phyloP scores from a whole-genome alignment of 495 filamentous ascomycete genomes.

The Emericellopsis terricola region DNA sequence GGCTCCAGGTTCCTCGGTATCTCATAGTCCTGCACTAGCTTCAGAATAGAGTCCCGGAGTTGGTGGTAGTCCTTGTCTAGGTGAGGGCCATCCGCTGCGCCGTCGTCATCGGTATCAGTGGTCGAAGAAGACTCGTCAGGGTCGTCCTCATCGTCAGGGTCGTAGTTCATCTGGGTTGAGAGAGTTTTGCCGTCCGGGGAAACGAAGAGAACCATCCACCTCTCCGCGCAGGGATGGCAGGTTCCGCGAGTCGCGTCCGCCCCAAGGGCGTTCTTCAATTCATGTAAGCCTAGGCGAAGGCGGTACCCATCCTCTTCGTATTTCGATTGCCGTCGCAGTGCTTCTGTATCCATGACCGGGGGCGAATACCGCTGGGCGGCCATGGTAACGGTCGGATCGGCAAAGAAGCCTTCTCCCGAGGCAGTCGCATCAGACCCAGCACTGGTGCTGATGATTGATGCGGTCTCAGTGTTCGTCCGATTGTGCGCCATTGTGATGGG shows the following conservation, averaged over 20 bases:
- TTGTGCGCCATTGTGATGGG: constrained; percentile 24
- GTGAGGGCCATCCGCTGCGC: constrained; percentile 42
- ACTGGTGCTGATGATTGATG: constrained; percentile 48
- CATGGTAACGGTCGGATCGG: constrained; percentile 21
- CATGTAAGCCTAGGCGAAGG: constrained; percentile 39
- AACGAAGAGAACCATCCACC: constrained; percentile 62
- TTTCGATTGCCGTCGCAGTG: constrained; percentile 17
- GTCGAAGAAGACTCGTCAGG: constrained; percentile 42
- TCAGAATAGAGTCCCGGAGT: constrained; percentile 63
- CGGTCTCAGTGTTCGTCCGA: constrained; percentile 31
- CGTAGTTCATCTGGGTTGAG: constrained; percentile 53
- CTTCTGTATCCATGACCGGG: constrained; percentile 14
- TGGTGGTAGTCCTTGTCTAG: constrained; percentile 70
- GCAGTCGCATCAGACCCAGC: constrained; percentile 49
- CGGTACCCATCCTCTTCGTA: constrained; percentile 37
- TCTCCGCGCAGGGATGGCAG: constrained; percentile 55
- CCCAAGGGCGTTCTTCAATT: constrained; percentile 45
- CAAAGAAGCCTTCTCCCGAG: constrained; percentile 44
- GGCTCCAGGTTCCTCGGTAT: constrained; percentile 41
- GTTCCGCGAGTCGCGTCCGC: constrained; percentile 38
- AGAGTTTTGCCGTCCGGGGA: constrained; percentile 49
- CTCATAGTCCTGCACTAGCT: constrained; percentile 65
- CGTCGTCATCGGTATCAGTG: constrained; percentile 51
- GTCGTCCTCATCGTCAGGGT: constrained; percentile 45
- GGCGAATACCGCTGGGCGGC: constrained; percentile 25